phyloP scores from a whole-genome alignment of 2,329 filamentous ascomycete species.

The Trichoderma sp. region DNA sequence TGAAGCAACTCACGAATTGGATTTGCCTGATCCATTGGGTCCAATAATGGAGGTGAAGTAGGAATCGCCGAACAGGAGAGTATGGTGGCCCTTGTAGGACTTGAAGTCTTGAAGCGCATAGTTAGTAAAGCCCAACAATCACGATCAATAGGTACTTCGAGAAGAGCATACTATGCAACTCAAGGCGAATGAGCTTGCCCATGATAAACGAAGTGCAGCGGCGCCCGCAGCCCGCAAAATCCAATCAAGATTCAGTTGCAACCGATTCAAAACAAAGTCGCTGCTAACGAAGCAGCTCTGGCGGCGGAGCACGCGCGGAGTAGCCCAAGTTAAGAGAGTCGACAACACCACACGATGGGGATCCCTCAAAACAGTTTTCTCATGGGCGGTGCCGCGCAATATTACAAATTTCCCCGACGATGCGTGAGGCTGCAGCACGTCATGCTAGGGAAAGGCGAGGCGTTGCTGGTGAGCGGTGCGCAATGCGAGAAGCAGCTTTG shows the following conservation, averaged over 20 bases:
- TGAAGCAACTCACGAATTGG: constrained; percentile 75
- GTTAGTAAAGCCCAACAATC: neutral
- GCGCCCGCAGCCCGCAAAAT: neutral
- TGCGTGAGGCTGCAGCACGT: constrained; percentile 1
- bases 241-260: neutral
- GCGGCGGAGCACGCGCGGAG: constrained; percentile 24
- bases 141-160: neutral
- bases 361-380: neutral
- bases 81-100: constrained; percentile 97
- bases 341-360: constrained; percentile 21
- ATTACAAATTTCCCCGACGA: constrained; percentile 1
- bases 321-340: neutral
- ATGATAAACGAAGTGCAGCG: constrained; percentile 58
- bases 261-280: neutral
- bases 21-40: constrained; percentile 99
- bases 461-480: constrained; percentile 20
- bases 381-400: constrained; percentile 23
- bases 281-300: neutral
- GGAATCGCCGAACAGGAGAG: constrained; percentile 91
- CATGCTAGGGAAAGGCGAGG: constrained; percentile 14
- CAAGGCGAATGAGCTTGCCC: constrained; percentile 94
- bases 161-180: constrained; percentile 78
- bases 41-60: constrained; percentile 99
- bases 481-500: constrained; percentile 14
- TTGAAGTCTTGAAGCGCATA: constrained; percentile 76